These are phyloP conservation scores for Abrus pulchellus DNA, from an alignment of 306 rosid genomes.

Conservation along the genomic window DNA sequence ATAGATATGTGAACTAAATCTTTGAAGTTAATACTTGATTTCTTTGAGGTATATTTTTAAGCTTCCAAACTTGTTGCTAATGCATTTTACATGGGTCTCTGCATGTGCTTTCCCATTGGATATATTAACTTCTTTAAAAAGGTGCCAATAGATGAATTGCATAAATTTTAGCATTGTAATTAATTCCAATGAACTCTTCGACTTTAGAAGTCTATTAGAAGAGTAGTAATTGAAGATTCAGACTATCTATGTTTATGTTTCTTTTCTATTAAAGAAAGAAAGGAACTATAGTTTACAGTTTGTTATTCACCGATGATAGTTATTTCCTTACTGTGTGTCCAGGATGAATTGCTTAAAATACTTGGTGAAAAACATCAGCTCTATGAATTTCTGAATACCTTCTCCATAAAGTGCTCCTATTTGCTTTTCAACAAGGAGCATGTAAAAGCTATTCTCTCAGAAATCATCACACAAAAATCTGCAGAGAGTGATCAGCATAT, in stretches of 20 bases:
- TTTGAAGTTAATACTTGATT: constrained; percentile 15
- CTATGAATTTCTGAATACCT: constrained; percentile 76
- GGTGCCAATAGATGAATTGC: constrained; percentile 6
- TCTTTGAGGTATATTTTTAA: constrained; percentile 23
- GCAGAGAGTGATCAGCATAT: constrained; percentile 60
- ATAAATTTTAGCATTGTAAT: constrained; percentile 26
- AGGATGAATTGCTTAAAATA: constrained; percentile 89
- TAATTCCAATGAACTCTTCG: constrained; percentile 11
- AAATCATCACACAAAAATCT: constrained; percentile 64
- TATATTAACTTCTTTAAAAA: background rate
- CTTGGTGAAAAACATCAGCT: constrained; percentile 90
- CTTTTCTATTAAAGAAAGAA: constrained; percentile 33
- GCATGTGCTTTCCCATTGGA: constrained; percentile 9
- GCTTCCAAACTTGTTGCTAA: constrained; percentile 41
- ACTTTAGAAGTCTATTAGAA: constrained; percentile 24
- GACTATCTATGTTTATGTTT: constrained; percentile 9
- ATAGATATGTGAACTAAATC: constrained; percentile 24
- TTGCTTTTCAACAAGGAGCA: constrained; percentile 97
- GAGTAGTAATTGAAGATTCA: constrained; percentile 34
- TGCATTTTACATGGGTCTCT: constrained; percentile 4
- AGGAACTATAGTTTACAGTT: constrained; percentile 40
- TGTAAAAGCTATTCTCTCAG: constrained; percentile 77
- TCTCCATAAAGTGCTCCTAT: constrained; percentile 84
- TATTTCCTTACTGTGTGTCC: constrained; percentile 43
- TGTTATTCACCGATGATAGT: constrained; percentile 41